Conservation (phyloP, 768 basidiomycete genomes). For the Suillus occidentalis region DNA sequence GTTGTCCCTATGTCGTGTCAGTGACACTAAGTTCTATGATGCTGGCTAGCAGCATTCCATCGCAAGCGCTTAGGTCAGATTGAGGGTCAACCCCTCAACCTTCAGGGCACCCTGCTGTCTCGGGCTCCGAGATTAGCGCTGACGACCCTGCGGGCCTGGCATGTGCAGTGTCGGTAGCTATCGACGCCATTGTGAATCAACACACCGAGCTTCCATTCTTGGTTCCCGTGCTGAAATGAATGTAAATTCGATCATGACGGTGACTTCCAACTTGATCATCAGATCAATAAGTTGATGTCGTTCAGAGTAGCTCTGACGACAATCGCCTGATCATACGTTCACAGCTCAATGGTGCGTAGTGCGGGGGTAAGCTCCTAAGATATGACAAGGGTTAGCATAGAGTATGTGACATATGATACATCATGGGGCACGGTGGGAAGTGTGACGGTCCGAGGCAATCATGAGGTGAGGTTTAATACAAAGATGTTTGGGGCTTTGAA, state of each 20-base stretch:
- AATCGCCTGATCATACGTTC: neutral
- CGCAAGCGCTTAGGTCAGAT: neutral
- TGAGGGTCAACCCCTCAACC: neutral
- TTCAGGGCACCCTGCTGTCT: neutral
- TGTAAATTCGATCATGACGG: neutral
- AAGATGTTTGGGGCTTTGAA: constrained; percentile 80
- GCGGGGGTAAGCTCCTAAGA: neutral
- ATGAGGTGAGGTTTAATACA: constrained; percentile 63
- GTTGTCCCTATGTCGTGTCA: neutral
- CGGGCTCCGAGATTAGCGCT: neutral
- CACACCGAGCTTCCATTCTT: neutral
- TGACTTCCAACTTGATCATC: constrained; percentile 1
- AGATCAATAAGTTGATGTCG: neutral
- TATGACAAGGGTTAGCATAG: neutral
- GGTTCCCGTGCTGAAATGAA: neutral
- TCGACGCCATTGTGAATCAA: neutral
- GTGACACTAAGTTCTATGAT: neutral
- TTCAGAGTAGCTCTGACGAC: neutral
- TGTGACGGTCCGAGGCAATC: constrained; percentile 15
- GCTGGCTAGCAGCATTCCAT: neutral
- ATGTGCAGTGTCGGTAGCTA: neutral
- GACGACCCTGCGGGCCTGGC: neutral
- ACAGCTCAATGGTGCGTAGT: neutral
- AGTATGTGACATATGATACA: constrained; percentile 1
- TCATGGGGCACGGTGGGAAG: constrained; percentile 13